Evolutionary conservation across 2,329 filamentous ascomycete genomes (phyloP).

Genomic region (Neopestalotiopsis sp.): DNA sequence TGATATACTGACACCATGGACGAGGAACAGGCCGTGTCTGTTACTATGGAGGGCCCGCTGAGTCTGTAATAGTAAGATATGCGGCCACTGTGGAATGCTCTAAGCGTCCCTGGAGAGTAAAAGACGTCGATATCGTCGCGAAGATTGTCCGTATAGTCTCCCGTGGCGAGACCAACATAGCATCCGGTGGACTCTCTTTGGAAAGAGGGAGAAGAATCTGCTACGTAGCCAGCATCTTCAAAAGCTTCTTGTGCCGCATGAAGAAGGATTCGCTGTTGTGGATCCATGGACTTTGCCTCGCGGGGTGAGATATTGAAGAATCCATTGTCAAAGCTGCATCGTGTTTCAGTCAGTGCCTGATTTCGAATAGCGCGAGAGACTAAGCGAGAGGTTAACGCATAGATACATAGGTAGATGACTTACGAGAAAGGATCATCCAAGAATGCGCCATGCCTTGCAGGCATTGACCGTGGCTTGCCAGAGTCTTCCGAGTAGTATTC

Average conservation of each 20-base stretch:
- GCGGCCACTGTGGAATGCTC: slow-evolving; percentile 37
- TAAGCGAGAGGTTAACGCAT: background rate
- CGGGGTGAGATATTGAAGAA: slow-evolving; percentile 35
- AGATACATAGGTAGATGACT: background rate
- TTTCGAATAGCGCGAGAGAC: slow-evolving; percentile 8
- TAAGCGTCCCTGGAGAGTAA: slow-evolving; percentile 32
- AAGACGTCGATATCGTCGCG: slow-evolving; percentile 32
- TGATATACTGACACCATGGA: slow-evolving; percentile 39
- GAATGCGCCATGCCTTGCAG: slow-evolving; percentile 17
- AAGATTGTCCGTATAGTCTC: slow-evolving; percentile 30
- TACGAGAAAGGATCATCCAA: slow-evolving; percentile 16
- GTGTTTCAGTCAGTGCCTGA: slow-evolving; percentile 19
- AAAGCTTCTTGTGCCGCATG: slow-evolving; percentile 25
- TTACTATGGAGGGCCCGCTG: slow-evolving; percentile 37
- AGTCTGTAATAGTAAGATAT: slow-evolving; percentile 42
- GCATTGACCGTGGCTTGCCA: slow-evolving; percentile 17
- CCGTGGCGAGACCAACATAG: slow-evolving; percentile 29
- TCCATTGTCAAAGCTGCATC: slow-evolving; percentile 29
- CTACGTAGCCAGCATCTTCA: slow-evolving; percentile 25
- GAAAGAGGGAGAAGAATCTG: slow-evolving; percentile 20
- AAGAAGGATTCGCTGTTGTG: slow-evolving; percentile 33
- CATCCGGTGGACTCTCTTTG: slow-evolving; percentile 28
- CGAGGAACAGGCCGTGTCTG: slow-evolving; percentile 45
- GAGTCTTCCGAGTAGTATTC: slow-evolving; percentile 13
- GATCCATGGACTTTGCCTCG: slow-evolving; percentile 33